A percentile compares a stretch with the other conserved stretches of the same genome.
These are phyloP conservation scores for Hirschfeldia incana DNA, from an alignment of 345 rosid genomes.

Conservation along the genomic window DNA sequence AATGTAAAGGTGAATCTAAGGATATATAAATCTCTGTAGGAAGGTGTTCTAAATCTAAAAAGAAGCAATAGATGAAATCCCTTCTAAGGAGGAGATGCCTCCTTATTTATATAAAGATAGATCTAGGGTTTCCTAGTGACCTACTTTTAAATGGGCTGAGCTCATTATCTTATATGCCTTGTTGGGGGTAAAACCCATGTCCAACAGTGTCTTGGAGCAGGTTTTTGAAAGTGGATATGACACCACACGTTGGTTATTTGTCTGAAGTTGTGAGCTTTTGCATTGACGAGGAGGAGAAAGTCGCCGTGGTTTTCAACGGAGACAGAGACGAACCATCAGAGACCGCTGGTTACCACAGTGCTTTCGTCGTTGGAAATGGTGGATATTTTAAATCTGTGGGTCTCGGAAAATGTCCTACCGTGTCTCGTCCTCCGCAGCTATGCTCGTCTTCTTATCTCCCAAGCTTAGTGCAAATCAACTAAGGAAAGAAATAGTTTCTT, in stretches of 20 bases:
- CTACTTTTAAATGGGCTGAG: no score
- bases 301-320: not conserved
- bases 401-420: not conserved
- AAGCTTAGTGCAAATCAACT: not conserved
- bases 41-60: no score
- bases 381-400: not conserved
- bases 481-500: not conserved
- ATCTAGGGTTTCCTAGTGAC: no score
- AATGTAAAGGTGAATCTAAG: no score
- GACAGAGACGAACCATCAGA: not conserved
- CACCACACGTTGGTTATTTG: not conserved
- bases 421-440: not conserved
- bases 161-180: no score
- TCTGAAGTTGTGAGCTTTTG: not conserved
- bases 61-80: no score
- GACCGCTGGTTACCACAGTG: not conserved
- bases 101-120: no score
- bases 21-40: no score
- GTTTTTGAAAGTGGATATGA: not conserved
- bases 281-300: constrained; percentile 1
- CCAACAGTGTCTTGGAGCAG: not conserved
- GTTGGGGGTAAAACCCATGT: no score
- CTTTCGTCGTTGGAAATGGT: not conserved
- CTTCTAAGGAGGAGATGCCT: no score
- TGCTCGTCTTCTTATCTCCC: not conserved